Base-by-base conservation (phyloP, 2,329 filamentous ascomycete genomes). In the Nemania sp. region DNA sequence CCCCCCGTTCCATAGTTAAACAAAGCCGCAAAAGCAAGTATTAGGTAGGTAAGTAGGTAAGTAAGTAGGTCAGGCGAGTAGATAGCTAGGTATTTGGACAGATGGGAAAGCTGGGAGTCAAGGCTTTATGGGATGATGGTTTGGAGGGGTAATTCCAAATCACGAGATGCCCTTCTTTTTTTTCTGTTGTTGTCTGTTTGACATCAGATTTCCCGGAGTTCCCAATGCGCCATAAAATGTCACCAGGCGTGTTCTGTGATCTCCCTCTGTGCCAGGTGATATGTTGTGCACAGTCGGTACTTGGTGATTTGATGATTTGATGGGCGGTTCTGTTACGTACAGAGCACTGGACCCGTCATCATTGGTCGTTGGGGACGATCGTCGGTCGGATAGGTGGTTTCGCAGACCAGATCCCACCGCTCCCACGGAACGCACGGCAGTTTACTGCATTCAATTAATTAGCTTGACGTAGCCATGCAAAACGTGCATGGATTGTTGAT, bases 91-190 rank as follows among this genome's bases (percentile, higher is more conserved):
- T 41, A 41, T 3, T 15, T 45, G 41, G 22, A 43, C 24, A 38
- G 24, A 41, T 10, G 29, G 32, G 45, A 52, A 29, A 18, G 24
- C 7, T n/a, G 45, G 20, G 18, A 49, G 32, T 27, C 11, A 45
- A 32, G 3, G 45, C 58, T 54, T 43, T 18, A 52, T 62, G 43
- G 58, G 26, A 54, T 41, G 55, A 27, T 49, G 32, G 52, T 20
- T 57, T 57, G 41, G 66, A 68, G 66, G 66, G 66, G 66, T 68
- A 68, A 68, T 65, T 68, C 66, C 66, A 68, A 68, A 65, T 68
- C 66, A 38, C 41, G 35, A 60, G 35, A 41, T 41, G 13, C 13
- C 35, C 35, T 41, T 41, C 13, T 41, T 13, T 41, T 41, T 10
- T 41, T 41, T 41, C n/a, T n/a, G n/a, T n/a, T n/a, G n/a, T n/a